Evolutionary conservation across 1,284 basidiomycete genomes (phyloP).

Genomic region (Pascua sp.): DNA sequence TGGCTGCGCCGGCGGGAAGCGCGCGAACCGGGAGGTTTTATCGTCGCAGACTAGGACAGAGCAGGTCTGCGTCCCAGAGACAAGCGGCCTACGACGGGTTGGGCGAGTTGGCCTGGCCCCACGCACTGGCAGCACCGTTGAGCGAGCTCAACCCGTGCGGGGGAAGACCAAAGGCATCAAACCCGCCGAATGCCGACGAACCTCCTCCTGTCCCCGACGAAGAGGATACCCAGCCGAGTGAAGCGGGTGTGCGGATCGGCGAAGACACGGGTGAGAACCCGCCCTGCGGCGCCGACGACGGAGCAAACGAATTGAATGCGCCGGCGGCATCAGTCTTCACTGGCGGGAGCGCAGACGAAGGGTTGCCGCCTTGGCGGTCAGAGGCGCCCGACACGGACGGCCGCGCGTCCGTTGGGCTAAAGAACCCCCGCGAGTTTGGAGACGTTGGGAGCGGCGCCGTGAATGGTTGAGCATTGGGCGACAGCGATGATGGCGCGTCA

Average conservation of each 20-base stretch:
- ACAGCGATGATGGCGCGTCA: conserved; percentile 30
- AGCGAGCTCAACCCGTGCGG: conserved; percentile 15
- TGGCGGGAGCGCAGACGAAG: neutral
- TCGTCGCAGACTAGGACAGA: too few species aligned
- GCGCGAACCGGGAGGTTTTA: too few species aligned
- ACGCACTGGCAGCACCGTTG: conserved; percentile 38
- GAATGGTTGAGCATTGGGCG: conserved; percentile 46
- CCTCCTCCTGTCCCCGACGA: conserved; percentile 11
- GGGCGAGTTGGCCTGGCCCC: conserved; percentile 19
- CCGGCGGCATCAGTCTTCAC: conserved; percentile 6
- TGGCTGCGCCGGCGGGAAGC: too few species aligned
- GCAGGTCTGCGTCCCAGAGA: too few species aligned
- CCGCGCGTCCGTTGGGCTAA: conserved; percentile 2
- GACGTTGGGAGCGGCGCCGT: conserved; percentile 33
- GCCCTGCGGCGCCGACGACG: conserved; percentile 9
- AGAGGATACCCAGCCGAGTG: conserved; percentile 34
- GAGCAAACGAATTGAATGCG: conserved; percentile 16
- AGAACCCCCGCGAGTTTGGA: conserved; percentile 38
- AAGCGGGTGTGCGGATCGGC: conserved; percentile 39
- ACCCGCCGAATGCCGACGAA: conserved; percentile 11
- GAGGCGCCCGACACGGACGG: conserved; percentile 1
- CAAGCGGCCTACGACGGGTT: conserved; percentile 4
- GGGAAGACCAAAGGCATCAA: conserved; percentile 21
- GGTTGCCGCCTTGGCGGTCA: neutral
- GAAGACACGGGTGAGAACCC: conserved; percentile 38